These are phyloP conservation scores for Helotiales sp. DNA, from an alignment of 2,329 filamentous ascomycete genomes.

Conservation along the genomic window DNA sequence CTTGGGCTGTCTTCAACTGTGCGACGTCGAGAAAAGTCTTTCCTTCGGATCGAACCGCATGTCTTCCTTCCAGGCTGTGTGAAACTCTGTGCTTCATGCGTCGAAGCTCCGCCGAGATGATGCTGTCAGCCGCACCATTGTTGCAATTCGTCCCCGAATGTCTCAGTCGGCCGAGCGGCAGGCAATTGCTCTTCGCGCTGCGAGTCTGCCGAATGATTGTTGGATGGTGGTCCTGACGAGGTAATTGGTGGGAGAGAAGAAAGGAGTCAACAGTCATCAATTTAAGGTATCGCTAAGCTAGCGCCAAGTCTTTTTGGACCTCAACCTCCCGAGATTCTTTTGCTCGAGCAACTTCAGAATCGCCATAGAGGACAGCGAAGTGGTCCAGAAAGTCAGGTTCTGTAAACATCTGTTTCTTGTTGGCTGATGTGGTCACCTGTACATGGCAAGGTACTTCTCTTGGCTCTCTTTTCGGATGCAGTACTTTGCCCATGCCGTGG, in stretches of 20 bases:
- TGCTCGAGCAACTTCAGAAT: background rate
- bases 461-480: too few species aligned
- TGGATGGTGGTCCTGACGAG: background rate
- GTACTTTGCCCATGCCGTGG: too few species aligned
- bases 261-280: background rate
- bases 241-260: background rate
- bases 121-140: constrained; percentile 7
- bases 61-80: constrained; percentile 3
- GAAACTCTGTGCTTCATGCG: constrained; percentile 7
- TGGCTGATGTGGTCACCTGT: too few species aligned
- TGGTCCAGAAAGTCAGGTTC: background rate
- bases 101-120: constrained; percentile 5
- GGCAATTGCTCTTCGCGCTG: background rate
- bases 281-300: background rate
- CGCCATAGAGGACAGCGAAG: too few species aligned
- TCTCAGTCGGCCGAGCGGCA: background rate
- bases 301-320: background rate
- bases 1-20: background rate
- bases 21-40: background rate
- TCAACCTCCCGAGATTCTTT: background rate
- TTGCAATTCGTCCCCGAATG: background rate
- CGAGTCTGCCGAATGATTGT: constrained; percentile 3
- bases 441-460: too few species aligned
- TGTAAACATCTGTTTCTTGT: too few species aligned
- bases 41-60: background rate